phyloP scores from a whole-genome alignment of 2,329 filamentous ascomycete species.

The Ophiocordyceps camponoti-floridani region DNA sequence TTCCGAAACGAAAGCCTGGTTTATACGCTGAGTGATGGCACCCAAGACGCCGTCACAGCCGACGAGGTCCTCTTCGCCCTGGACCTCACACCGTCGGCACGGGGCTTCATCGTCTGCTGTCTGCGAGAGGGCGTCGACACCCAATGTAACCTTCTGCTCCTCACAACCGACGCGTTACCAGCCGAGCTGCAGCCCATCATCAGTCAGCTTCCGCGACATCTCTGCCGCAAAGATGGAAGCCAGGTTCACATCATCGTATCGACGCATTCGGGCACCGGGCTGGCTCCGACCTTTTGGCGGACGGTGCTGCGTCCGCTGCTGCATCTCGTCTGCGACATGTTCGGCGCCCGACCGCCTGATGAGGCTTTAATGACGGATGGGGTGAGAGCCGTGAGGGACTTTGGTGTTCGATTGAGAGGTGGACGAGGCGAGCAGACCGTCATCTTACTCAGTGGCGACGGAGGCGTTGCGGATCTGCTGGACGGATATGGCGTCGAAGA shows the following conservation, averaged over 20 bases:
- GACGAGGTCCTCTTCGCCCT: slow-evolving; percentile 13
- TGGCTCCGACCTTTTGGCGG: slow-evolving; percentile 36
- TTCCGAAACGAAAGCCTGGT: slow-evolving; percentile 8
- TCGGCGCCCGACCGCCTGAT: neutral
- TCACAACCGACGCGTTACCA: slow-evolving; percentile 15
- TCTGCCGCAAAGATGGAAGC: slow-evolving; percentile 14
- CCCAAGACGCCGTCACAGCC: slow-evolving; percentile 4
- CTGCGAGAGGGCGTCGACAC: slow-evolving; percentile 15
- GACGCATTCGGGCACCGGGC: slow-evolving; percentile 43
- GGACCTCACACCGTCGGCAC: neutral
- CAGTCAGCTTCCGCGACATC: slow-evolving; percentile 13
- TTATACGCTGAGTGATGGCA: slow-evolving; percentile 9
- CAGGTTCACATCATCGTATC: slow-evolving; percentile 49
- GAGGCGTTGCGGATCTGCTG: slow-evolving; percentile 66
- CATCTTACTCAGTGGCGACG: slow-evolving; percentile 73
- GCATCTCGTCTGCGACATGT: slow-evolving; percentile 15
- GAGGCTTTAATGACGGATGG: slow-evolving; percentile 43
- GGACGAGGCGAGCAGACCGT: slow-evolving; percentile 32
- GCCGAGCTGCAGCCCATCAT: neutral
- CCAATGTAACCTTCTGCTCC: slow-evolving; percentile 12
- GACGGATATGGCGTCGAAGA: slow-evolving; percentile 29
- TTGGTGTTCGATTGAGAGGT: slow-evolving; percentile 27
- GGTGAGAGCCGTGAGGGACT: slow-evolving; percentile 42
- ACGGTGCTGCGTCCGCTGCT: slow-evolving; percentile 38
- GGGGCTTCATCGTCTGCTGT: slow-evolving; percentile 15